These are phyloP conservation scores for Termitomyces sp. DNA, from an alignment of 768 basidiomycete genomes.

Conservation along the genomic window DNA sequence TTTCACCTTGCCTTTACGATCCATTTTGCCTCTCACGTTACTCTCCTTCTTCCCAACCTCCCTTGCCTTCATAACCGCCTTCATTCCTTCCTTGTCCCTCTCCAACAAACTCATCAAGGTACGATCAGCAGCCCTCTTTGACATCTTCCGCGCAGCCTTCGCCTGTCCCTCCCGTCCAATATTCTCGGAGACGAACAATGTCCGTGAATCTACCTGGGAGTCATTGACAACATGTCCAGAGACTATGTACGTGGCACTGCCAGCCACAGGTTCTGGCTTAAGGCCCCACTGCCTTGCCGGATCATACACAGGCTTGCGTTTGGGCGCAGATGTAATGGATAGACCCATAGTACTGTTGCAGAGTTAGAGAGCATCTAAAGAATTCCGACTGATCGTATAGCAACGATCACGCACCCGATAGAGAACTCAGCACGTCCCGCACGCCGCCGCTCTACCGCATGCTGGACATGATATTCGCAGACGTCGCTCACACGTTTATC, in stretches of 20 bases:
- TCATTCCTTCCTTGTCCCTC: conserved; percentile 66
- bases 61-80: conserved; percentile 55
- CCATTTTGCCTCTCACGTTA: conserved; percentile 11
- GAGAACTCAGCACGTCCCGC: conserved; percentile 85
- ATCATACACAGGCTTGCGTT: conserved; percentile 57
- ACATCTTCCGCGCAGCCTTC: conserved; percentile 59
- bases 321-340: conserved; percentile 43
- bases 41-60: conserved; percentile 28
- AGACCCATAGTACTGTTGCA: conserved; percentile 66
- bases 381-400: not conserved
- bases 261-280: conserved; percentile 39
- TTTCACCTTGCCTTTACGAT: conserved; percentile 11
- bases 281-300: conserved; percentile 75
- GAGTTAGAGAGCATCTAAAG: not conserved
- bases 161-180: conserved; percentile 80
- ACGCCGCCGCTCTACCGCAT: conserved; percentile 69
- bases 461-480: conserved; percentile 90
- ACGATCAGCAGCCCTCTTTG: conserved; percentile 55
- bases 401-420: conserved; percentile 50
- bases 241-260: conserved; percentile 71
- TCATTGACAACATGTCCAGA: conserved; percentile 71
- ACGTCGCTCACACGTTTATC: conserved; percentile 83
- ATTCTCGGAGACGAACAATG: conserved; percentile 58
- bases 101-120: conserved; percentile 56
- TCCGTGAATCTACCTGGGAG: conserved; percentile 28